phyloP scores from a whole-genome alignment of 208 protist species.

The Trypanosoma scelopori region DNA sequence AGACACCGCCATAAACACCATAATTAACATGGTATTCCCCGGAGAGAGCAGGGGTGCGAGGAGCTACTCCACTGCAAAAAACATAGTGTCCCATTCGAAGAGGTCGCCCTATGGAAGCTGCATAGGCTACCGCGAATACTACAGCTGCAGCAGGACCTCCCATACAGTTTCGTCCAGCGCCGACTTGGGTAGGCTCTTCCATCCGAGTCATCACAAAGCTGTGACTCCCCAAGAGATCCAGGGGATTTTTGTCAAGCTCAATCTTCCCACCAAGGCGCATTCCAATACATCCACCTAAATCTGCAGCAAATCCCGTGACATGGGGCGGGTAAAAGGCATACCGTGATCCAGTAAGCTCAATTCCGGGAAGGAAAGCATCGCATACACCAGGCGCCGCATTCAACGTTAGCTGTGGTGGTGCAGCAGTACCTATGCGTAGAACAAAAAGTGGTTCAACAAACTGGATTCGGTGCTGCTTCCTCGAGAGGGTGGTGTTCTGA shows the following conservation, averaged over 20 bases:
- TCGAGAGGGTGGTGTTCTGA: slow-evolving; percentile 30
- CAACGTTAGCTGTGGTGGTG: slow-evolving; percentile 26
- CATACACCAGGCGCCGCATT: slow-evolving; percentile 22
- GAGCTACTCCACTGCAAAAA: slow-evolving; percentile 57
- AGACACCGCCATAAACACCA: slow-evolving; percentile 49
- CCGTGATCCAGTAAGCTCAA: slow-evolving; percentile 73
- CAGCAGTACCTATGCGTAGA: slow-evolving; percentile 35
- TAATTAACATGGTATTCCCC: slow-evolving; percentile 77
- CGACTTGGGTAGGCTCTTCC: slow-evolving; percentile 70
- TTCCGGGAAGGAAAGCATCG: slow-evolving; percentile 39
- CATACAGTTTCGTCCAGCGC: slow-evolving; percentile 52
- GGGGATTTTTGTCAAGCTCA: slow-evolving; percentile 20
- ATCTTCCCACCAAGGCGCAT: slow-evolving; percentile 45
- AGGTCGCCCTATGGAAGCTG: slow-evolving; percentile 49
- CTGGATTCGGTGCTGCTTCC: slow-evolving; percentile 55
- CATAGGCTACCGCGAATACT: slow-evolving; percentile 47
- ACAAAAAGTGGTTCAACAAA: slow-evolving; percentile 69
- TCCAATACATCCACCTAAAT: slow-evolving; percentile 61
- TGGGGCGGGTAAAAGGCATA: slow-evolving; percentile 83
- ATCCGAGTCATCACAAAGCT: slow-evolving; percentile 63
- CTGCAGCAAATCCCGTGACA: slow-evolving; percentile 54
- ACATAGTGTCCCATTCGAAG: slow-evolving; percentile 48
- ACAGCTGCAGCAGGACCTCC: slow-evolving; percentile 44
- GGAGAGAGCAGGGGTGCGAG: slow-evolving; percentile 40
- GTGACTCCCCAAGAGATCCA: slow-evolving; percentile 29